Base-by-base conservation (phyloP, 2,329 filamentous ascomycete genomes). In the Colletotrichum sansevieriae region DNA sequence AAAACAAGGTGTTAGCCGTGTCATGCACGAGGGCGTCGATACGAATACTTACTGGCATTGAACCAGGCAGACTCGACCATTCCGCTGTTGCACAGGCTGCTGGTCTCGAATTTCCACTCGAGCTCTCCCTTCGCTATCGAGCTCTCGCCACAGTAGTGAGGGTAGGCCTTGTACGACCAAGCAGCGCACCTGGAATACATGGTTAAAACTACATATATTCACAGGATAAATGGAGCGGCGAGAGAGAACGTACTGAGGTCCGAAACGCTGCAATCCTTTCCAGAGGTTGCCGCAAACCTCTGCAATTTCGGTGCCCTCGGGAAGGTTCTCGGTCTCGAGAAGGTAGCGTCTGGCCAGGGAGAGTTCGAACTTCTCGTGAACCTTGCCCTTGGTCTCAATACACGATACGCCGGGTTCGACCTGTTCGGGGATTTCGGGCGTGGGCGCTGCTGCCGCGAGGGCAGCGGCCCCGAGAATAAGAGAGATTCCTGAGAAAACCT, bases 61-160 rank as follows among this genome's bases (percentile, higher is more conserved):
- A 22, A 54, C 49, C 49, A 54, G 25, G 49, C 49, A 10, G 49
- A 25, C 35, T 29, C 10, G 15, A 54, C 49, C 49, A 37, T 54
- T 29, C 25, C 25, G 3, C 10, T 33, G 49, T 4, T 54, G 49
- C 49, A 54, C 2, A 25, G 15, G 0, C 10, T 1, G 22, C 22
- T 25, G 25, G 4, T 1, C 29, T 52, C 49, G 0, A 54, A 54
- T 20, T 54, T 3, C 29, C 29, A 54, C 15, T 4, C 1, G n/a
- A 54, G 25, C 22, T 54, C 49, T 29, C 29, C 29, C 49, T 18
- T 35, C 22, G 22, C 25, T 8, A 10, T 1, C 20, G 1, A 0
- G 2, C 9, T 11, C 20, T 47, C 7, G 3, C 49, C 49, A 35
- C 49, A 54, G 29, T 33, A 54, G 11, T 54, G 49, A n/a, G 3